These are phyloP conservation scores for Agrocybe chaxingu DNA, from an alignment of 768 basidiomycete species.

Conservation along the genomic window DNA sequence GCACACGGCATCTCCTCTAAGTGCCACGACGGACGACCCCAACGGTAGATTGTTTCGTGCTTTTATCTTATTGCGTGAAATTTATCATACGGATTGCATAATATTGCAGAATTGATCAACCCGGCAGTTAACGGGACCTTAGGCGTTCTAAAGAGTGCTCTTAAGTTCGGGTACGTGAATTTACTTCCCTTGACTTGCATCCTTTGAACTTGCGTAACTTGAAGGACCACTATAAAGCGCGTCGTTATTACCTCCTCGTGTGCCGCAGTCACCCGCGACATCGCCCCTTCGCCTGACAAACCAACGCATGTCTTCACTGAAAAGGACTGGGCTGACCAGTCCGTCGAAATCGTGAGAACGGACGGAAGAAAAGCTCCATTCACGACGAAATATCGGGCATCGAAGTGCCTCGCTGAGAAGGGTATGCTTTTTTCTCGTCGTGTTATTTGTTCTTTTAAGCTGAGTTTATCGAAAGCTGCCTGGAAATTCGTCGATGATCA, in stretches of 20 bases:
- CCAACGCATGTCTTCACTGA: slow-evolving; percentile 36
- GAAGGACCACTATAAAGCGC: slow-evolving; percentile 42
- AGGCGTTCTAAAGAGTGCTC: too few relatives aligned
- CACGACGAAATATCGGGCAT: slow-evolving; percentile 47
- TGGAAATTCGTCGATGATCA: slow-evolving; percentile 38
- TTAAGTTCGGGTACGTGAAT: too few relatives aligned
- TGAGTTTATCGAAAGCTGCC: slow-evolving; percentile 27
- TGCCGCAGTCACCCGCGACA: slow-evolving; percentile 38
- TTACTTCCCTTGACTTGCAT: too few relatives aligned
- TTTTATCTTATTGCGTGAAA: too few relatives aligned
- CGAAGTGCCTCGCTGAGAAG: slow-evolving; percentile 60
- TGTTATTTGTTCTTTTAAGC: not conserved
- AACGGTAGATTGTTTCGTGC: too few relatives aligned
- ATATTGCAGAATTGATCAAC: too few relatives aligned
- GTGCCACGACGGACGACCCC: too few relatives aligned
- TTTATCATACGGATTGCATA: too few relatives aligned
- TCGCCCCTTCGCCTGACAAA: slow-evolving; percentile 7
- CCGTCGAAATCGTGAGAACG: slow-evolving; percentile 43
- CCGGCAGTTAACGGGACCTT: too few relatives aligned
- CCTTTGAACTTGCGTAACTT: not conserved
- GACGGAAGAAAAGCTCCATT: slow-evolving; percentile 43
- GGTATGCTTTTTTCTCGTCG: slow-evolving; percentile 21
- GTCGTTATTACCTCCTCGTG: slow-evolving; percentile 61
- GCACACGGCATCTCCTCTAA: too few relatives aligned
- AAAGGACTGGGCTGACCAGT: slow-evolving; percentile 56